Evolutionary conservation across 2,329 filamentous ascomycete species (phyloP).

Genomic region (Aphanoascus verrucosus): DNA sequence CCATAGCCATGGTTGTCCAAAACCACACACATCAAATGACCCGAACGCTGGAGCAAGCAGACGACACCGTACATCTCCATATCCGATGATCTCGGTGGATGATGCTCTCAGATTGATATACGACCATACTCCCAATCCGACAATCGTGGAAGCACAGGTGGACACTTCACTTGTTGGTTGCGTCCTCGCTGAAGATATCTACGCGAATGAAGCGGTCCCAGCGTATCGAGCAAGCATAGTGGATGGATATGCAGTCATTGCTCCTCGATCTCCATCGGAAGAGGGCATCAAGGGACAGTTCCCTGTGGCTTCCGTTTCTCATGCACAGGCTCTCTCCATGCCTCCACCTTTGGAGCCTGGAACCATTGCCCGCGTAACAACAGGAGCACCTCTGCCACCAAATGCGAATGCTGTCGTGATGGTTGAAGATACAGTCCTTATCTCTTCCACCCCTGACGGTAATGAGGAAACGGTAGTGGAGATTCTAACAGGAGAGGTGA

Average conservation of each 20-base stretch:
- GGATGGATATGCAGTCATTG: slow-evolving; percentile 84
- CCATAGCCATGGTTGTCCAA: slow-evolving; percentile 53
- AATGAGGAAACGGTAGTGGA: slow-evolving; percentile 79
- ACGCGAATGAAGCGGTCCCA: slow-evolving; percentile 70
- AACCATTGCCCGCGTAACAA: slow-evolving; percentile 82
- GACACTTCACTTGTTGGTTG: slow-evolving; percentile 58
- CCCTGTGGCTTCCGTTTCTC: slow-evolving; percentile 75
- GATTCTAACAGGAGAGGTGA: slow-evolving; percentile 66
- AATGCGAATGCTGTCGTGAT: slow-evolving; percentile 88
- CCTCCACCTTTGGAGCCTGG: slow-evolving; percentile 54
- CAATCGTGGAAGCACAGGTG: slow-evolving; percentile 49
- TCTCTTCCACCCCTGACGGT: slow-evolving; percentile 64
- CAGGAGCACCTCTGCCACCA: slow-evolving; percentile 78
- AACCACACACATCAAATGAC: slow-evolving; percentile 63
- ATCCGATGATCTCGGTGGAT: slow-evolving; percentile 78
- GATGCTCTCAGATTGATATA: slow-evolving; percentile 65
- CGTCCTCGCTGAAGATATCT: slow-evolving; percentile 74
- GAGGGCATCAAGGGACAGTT: slow-evolving; percentile 63
- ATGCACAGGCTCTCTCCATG: slow-evolving; percentile 64
- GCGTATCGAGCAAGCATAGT: slow-evolving; percentile 94
- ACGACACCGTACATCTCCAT: slow-evolving; percentile 75
- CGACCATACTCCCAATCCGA: slow-evolving; percentile 58
- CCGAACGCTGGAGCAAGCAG: slow-evolving; percentile 51
- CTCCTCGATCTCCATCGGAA: slow-evolving; percentile 40
- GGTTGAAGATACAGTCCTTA: slow-evolving; percentile 85